Evolutionary conservation across 2,329 filamentous ascomycete species (phyloP).

Genomic region (Colletotrichum sp.): DNA sequence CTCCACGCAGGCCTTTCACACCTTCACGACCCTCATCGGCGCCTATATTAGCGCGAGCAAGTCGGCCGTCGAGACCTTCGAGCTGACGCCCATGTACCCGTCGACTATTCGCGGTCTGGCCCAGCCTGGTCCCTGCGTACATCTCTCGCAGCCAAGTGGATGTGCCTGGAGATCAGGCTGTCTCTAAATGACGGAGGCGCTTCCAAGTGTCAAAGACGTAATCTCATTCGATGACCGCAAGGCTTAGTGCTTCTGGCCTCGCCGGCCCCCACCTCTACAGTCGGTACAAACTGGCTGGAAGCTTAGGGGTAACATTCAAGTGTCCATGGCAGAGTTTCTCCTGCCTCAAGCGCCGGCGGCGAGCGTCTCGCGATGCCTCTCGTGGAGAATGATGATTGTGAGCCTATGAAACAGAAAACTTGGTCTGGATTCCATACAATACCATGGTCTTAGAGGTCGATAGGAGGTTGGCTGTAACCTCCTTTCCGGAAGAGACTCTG

Average conservation of each 20-base stretch:
- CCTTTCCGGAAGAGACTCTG: neutral
- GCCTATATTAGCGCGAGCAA: constrained; percentile 1
- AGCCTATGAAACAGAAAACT: neutral
- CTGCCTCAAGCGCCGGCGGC: neutral
- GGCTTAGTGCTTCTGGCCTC: neutral
- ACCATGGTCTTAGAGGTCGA: neutral
- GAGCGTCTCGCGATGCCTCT: constrained; percentile 1
- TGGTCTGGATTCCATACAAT: too few species aligned
- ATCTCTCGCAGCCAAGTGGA: neutral
- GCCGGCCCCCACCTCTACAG: neutral
- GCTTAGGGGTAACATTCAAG: neutral
- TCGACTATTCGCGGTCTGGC: neutral
- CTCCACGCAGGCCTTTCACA: neutral
- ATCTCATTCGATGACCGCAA: neutral
- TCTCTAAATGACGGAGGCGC: neutral
- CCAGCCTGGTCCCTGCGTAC: neutral
- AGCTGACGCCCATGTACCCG: neutral
- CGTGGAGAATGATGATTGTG: neutral
- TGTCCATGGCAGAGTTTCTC: neutral
- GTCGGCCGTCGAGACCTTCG: neutral
- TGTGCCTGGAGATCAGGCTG: neutral
- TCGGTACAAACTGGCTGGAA: neutral
- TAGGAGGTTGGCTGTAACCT: neutral
- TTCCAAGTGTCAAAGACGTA: neutral
- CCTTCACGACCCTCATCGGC: constrained; percentile 5